Conservation (phyloP, 495 filamentous ascomycete genomes). For the Penicillium mononematosum region DNA sequence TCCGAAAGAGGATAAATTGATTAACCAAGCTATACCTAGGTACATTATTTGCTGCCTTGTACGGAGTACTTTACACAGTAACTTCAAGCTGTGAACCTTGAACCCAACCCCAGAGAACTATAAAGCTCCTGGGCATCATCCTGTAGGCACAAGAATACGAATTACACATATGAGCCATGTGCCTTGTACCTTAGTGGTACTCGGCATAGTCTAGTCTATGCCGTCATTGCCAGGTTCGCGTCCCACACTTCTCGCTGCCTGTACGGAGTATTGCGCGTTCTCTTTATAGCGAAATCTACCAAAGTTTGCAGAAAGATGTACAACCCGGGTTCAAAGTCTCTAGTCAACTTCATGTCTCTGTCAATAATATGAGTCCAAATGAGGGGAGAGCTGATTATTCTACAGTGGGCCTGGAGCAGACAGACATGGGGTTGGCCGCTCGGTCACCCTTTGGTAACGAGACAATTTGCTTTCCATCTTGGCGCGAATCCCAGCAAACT, state of each 20-base stretch:
- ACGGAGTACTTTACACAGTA: background rate
- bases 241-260: conserved; percentile 20
- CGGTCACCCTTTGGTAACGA: conserved; percentile 17
- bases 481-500: conserved; percentile 19
- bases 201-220: conserved; percentile 24
- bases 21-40: background rate
- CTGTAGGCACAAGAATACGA: conserved; percentile 19
- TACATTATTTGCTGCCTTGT: background rate
- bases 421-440: conserved; percentile 21
- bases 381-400: background rate
- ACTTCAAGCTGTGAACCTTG: background rate
- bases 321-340: background rate
- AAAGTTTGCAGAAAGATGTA: conserved; percentile 1
- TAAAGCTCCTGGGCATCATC: background rate
- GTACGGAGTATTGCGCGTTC: conserved; percentile 7
- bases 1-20: conserved; percentile 24
- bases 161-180: conserved; percentile 1
- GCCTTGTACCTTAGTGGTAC: conserved; percentile 10
- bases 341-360: background rate
- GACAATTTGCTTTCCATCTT: conserved; percentile 15
- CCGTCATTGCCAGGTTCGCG: conserved; percentile 30
- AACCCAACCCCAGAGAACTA: background rate
- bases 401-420: background rate
- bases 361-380: background rate
- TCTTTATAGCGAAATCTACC: background rate